Evolutionary conservation across 192 early-diverging fungal species (phyloP).

Genomic region (Gigaspora rosea): DNA sequence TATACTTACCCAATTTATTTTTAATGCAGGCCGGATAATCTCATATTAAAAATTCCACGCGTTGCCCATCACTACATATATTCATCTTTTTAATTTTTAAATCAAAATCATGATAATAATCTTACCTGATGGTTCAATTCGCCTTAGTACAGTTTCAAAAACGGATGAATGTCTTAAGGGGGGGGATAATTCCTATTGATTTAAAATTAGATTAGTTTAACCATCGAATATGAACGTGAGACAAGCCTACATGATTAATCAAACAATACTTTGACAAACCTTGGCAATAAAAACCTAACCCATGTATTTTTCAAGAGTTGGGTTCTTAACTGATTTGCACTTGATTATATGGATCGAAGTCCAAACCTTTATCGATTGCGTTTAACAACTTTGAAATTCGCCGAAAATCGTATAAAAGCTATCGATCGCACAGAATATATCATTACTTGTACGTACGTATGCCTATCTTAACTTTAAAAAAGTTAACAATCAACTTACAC

Average conservation of each 20-base stretch:
- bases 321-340: slow-evolving; percentile 5
- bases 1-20: too few relatives aligned
- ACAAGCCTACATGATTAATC: too few relatives aligned
- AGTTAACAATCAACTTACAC: background rate
- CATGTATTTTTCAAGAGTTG: slow-evolving; percentile 24
- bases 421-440: background rate
- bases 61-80: too few relatives aligned
- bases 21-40: too few relatives aligned
- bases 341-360: slow-evolving; percentile 11
- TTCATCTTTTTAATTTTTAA: background rate
- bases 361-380: slow-evolving; percentile 22
- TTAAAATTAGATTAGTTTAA: background rate
- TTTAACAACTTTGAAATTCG: background rate
- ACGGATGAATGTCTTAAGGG: background rate
- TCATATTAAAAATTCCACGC: too few relatives aligned
- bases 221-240: background rate
- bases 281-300: slow-evolving; percentile 4
- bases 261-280: background rate
- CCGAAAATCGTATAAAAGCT: slow-evolving; percentile 17
- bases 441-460: background rate
- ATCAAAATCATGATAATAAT: too few relatives aligned
- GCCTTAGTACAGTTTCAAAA: slow-evolving; percentile 1
- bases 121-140: slow-evolving; percentile 1
- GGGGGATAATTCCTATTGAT: slow-evolving; percentile 22
- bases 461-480: background rate